phyloP scores from a whole-genome alignment of 768 basidiomycete species.

The Russula sp. region DNA sequence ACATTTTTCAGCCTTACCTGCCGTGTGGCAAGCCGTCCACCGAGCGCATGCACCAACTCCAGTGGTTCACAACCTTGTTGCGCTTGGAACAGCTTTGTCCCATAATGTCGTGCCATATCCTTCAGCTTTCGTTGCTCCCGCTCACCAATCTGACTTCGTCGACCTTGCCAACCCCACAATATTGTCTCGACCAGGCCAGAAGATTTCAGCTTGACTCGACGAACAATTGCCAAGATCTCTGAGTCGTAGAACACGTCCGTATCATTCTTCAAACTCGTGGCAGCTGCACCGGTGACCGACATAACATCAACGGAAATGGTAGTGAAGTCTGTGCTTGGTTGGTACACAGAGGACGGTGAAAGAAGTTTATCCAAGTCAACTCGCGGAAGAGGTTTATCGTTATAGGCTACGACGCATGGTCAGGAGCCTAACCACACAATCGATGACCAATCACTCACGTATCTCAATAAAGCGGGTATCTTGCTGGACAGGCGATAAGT shows the following conservation, averaged over 20 bases:
- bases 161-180: conserved; percentile 78
- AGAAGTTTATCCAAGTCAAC: conserved; percentile 52
- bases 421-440: conserved; percentile 9
- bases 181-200: conserved; percentile 63
- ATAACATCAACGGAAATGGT: conserved; percentile 77
- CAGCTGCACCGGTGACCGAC: conserved; percentile 51
- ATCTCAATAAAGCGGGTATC: conserved; percentile 35
- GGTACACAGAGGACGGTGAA: conserved; percentile 32
- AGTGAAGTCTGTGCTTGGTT: conserved; percentile 39
- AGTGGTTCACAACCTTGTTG: conserved; percentile 62
- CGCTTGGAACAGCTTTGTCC: conserved; percentile 48
- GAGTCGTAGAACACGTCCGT: conserved; percentile 66
- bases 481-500: neutral
- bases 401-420: conserved; percentile 30
- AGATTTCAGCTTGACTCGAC: conserved; percentile 63
- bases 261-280: conserved; percentile 46
- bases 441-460: conserved; percentile 33
- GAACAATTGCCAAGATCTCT: conserved; percentile 65
- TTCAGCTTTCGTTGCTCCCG: conserved; percentile 63
- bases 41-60: conserved; percentile 60
- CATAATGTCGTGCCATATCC: conserved; percentile 72
- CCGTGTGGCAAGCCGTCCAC: conserved; percentile 67
- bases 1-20: conserved; percentile 52
- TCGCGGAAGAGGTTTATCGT: conserved; percentile 46
- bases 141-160: conserved; percentile 49